These are phyloP conservation scores for Stentor coeruleus DNA, from an alignment of 73 alveolate species.

Conservation along the genomic window DNA sequence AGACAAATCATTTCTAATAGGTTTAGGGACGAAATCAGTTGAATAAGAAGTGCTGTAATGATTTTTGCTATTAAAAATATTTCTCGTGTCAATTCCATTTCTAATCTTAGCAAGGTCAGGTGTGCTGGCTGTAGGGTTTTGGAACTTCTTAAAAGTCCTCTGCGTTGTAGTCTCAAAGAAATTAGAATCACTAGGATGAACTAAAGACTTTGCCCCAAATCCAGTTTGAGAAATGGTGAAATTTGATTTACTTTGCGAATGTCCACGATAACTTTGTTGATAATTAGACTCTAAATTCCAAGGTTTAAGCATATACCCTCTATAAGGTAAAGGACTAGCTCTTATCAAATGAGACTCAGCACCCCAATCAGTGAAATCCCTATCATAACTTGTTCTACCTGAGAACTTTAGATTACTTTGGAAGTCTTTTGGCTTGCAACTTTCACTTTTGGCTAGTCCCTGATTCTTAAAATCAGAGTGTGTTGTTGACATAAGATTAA, in stretches of 20 bases:
- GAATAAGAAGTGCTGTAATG: neutral
- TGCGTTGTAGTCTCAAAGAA: neutral
- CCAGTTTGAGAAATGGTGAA: neutral
- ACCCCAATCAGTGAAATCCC: constrained; percentile 20
- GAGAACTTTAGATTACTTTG: neutral
- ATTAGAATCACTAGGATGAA: neutral
- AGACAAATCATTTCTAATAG: neutral
- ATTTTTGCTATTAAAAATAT: neutral
- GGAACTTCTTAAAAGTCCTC: neutral
- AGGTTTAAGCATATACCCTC: neutral
- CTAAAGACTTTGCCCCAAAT: neutral
- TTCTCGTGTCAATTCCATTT: neutral
- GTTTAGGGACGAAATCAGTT: neutral
- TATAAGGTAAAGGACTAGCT: neutral
- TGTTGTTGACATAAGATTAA: neutral
- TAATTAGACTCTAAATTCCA: neutral
- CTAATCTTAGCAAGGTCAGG: neutral
- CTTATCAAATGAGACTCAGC: neutral
- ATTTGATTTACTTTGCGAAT: neutral
- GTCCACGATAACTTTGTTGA: neutral
- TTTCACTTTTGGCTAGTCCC: neutral
- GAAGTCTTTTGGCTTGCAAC: neutral
- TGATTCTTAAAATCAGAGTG: neutral
- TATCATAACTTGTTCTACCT: neutral
- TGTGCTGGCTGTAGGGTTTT: neutral